Base-by-base conservation (phyloP, 2,329 filamentous ascomycete genomes). In the Colletotrichum tofieldiae region DNA sequence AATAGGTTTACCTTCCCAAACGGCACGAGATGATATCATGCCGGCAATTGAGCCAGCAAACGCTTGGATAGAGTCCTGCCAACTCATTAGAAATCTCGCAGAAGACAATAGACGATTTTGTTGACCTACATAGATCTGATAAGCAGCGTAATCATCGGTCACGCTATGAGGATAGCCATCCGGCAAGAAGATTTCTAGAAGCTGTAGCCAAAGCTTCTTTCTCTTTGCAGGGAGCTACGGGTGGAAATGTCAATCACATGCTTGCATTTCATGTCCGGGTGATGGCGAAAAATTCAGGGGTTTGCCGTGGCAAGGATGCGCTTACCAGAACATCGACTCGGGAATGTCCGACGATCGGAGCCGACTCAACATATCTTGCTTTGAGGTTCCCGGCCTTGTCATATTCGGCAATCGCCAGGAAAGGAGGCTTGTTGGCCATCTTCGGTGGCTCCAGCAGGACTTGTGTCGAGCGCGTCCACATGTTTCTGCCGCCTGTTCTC, bases 21-120 rank as follows among this genome's bases (percentile, higher is more conserved):
- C 70, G 20, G 70, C 70, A 55, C 70, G 70, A 26, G 70, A 72
- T 9, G 70, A 72, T 45, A 72, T 72, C 70, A 72, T 72, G 14
- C 70, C 70, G 65, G 70, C 70, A 14, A 72, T 72, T 4, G 70
- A 62, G 20, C 70, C 70, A 12, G 70, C 70, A 32, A 72, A 72
- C 23, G 70, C 70, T 56, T 72, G 70, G 20, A 72, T 35, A 4
- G 70, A 72, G n/a, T 72, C 70, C 70, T 72, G 3, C n/a, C 23
- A 11, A 2, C 8, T 8, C 2, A 2, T 70, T 3, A 72, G 59
- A 20, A 12, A 8, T 1, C 20, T 14, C 7, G 5, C 23, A 3
- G 1, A 8, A 5, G 9, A 6, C 6, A 16, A 11, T 16, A 3
- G 11, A 26, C 6, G 32, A 6, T 12, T 26, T 11, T 5, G 12